Percentiles rank a stretch among this genome's conserved stretches.
phyloP scores from a whole-genome alignment of 495 filamentous ascomycete genomes.

The Tricharina praecox region DNA sequence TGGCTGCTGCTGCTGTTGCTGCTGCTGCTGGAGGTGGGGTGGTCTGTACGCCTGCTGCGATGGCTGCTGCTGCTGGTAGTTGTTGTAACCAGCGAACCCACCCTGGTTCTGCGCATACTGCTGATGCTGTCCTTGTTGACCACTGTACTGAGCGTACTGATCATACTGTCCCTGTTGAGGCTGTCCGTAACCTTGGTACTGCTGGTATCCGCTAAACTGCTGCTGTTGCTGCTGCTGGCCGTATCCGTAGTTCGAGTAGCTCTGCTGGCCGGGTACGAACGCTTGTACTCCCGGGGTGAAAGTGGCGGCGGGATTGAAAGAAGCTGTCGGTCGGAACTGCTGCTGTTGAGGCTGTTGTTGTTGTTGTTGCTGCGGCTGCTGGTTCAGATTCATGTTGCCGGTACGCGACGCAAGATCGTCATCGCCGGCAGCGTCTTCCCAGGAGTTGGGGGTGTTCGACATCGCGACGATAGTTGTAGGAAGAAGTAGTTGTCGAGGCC shows the following conservation, averaged over 20 bases:
- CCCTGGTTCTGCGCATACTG: not conserved
- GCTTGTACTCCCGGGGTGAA: slow-evolving; percentile 64
- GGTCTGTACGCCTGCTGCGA: slow-evolving; percentile 33
- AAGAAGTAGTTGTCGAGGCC: no score
- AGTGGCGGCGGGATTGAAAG: slow-evolving; percentile 55
- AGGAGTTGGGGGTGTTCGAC: slow-evolving; percentile 50
- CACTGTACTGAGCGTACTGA: slow-evolving; percentile 28
- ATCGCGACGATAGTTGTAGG: no score
- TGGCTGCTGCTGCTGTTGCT: slow-evolving; percentile 37
- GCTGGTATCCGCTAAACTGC: slow-evolving; percentile 27
- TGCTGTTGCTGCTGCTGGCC: slow-evolving; percentile 38
- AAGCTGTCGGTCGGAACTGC: slow-evolving; percentile 16
- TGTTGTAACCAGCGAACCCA: not conserved
- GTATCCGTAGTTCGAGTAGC: slow-evolving; percentile 33
- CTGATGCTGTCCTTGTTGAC: no score
- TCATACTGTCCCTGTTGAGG: slow-evolving; percentile 28
- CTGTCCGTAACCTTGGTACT: slow-evolving; percentile 28
- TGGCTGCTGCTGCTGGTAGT: slow-evolving; percentile 30
- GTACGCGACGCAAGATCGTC: slow-evolving; percentile 61
- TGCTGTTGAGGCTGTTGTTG: slow-evolving; percentile 31
- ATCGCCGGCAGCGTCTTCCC: slow-evolving; percentile 87
- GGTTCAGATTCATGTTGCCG: slow-evolving; percentile 56
- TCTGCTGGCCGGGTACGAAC: slow-evolving; percentile 62
- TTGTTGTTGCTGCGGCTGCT: slow-evolving; percentile 34
- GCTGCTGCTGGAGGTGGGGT: slow-evolving; percentile 32